phyloP scores from a whole-genome alignment of 2,329 filamentous ascomycete genomes.

The Pseudocercospora cruenta region DNA sequence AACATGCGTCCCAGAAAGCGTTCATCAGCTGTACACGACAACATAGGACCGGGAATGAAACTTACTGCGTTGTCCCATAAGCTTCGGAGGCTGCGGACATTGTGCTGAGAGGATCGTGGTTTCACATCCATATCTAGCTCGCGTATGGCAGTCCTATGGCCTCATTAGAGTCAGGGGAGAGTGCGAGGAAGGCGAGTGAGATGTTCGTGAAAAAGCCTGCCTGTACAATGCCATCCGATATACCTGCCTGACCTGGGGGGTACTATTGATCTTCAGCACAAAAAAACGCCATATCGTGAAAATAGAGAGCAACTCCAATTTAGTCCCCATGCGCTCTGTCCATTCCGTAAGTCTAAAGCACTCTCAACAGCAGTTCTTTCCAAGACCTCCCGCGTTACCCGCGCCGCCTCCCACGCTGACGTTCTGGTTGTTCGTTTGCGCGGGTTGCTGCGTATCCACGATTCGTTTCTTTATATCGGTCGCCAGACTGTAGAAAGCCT shows the following conservation, averaged over 20 bases:
- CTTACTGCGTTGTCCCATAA: not conserved
- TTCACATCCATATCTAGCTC: not conserved
- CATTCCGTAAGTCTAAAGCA: not conserved
- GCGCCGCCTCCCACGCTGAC: conserved; percentile 38
- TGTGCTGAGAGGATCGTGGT: not conserved
- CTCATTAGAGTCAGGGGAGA: not conserved
- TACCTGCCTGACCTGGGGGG: not conserved
- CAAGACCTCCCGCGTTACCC: conserved; percentile 36
- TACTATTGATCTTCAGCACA: not conserved
- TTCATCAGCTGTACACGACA: not conserved
- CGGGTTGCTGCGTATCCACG: conserved; percentile 73
- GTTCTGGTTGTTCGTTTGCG: conserved; percentile 72
- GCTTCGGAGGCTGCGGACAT: not conserved
- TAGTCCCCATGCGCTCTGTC: conserved; percentile 1
- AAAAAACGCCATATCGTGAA: not conserved
- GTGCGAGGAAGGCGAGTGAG: not conserved
- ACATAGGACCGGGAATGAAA: not conserved
- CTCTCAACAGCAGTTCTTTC: conserved; percentile 69
- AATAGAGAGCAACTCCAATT: not conserved
- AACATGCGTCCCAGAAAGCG: not conserved
- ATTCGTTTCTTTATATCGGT: conserved; percentile 98
- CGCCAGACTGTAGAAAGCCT: conserved; percentile 94
- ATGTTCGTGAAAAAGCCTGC: not conserved
- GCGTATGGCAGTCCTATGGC: not conserved
- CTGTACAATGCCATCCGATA: conserved; percentile 9